Conservation (phyloP, 345 rosid genomes). For the Anacardium occidentale region DNA sequence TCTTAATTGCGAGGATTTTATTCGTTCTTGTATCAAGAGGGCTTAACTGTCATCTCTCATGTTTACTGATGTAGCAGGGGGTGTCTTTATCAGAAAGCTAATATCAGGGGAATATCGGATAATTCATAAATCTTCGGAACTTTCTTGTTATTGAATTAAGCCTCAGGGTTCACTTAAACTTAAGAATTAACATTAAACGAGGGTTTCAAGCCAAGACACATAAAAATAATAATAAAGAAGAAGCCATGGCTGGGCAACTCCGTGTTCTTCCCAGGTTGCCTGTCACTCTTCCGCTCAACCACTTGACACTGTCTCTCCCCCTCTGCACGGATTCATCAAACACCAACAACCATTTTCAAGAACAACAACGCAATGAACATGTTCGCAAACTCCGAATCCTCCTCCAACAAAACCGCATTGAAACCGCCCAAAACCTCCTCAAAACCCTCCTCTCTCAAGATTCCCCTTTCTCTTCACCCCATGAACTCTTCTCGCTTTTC, state of each 20-base stretch:
- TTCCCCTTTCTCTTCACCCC: conserved; percentile 46
- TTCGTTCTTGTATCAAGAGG: too few relatives aligned
- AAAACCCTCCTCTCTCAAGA: conserved; percentile 41
- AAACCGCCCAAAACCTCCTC: conserved; percentile 44
- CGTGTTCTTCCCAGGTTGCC: background rate
- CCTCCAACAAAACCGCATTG: conserved; percentile 50
- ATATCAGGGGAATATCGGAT: too few relatives aligned
- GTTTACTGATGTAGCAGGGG: too few relatives aligned
- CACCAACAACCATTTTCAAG: background rate
- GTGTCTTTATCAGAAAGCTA: too few relatives aligned
- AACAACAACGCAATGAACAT: conserved; percentile 38
- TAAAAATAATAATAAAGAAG: background rate
- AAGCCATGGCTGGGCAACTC: conserved; percentile 9
- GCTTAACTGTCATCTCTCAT: too few relatives aligned
- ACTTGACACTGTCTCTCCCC: background rate
- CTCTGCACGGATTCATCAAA: conserved; percentile 8
- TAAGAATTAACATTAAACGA: too few relatives aligned
- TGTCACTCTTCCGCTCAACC: background rate
- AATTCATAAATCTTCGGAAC: too few relatives aligned
- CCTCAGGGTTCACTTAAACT: too few relatives aligned
- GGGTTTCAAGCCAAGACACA: too few relatives aligned
- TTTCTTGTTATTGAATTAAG: too few relatives aligned
- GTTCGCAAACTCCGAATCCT: conserved; percentile 45
- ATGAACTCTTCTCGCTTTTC: conserved; percentile 53
- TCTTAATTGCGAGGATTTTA: too few relatives aligned